phyloP scores from a whole-genome alignment of 106 monocot species.

The Apostasia shenzhenica region DNA sequence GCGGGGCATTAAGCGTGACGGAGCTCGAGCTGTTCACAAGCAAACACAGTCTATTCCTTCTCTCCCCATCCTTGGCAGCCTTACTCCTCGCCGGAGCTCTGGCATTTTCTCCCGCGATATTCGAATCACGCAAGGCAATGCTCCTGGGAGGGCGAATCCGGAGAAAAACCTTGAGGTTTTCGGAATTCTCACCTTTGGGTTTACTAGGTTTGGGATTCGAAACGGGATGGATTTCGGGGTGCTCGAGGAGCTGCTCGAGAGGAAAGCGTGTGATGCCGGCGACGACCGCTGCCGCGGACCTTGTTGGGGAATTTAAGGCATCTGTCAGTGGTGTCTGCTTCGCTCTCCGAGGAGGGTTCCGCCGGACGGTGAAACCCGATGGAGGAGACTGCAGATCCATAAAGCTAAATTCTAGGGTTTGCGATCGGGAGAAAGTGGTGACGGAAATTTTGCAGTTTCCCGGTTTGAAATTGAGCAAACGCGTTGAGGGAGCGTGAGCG shows the following conservation, averaged over 20 bases:
- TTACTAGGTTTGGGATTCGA: background rate
- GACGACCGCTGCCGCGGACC: constrained; percentile 1
- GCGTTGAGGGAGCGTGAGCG: too few species aligned
- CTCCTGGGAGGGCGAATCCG: constrained; percentile 54
- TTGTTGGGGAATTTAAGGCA: constrained; percentile 2
- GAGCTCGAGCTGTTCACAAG: constrained; percentile 39
- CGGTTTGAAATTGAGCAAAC: too few species aligned
- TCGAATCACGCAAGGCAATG: background rate
- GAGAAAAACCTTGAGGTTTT: constrained; percentile 69
- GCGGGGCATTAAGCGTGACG: constrained; percentile 52
- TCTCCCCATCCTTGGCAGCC: constrained; percentile 9
- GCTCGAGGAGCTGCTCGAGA: constrained; percentile 23
- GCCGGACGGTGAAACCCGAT: constrained; percentile 34
- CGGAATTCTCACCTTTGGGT: constrained; percentile 2
- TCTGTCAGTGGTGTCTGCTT: constrained; percentile 15
- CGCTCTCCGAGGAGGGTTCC: constrained; percentile 54
- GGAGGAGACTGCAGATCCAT: constrained; percentile 22
- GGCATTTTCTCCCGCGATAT: constrained; percentile 1
- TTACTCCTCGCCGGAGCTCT: constrained; percentile 2
- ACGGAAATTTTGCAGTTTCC: too few species aligned
- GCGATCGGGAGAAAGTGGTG: background rate
- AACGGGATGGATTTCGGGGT: background rate
- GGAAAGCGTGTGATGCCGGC: constrained; percentile 23
- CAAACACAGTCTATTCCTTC: constrained; percentile 30
- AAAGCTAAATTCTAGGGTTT: background rate